Percentiles rank a stretch among this genome's conserved stretches.
Evolutionary conservation across 495 filamentous ascomycete species (phyloP).

Genomic region (Lophiostoma macrostomum): DNA sequence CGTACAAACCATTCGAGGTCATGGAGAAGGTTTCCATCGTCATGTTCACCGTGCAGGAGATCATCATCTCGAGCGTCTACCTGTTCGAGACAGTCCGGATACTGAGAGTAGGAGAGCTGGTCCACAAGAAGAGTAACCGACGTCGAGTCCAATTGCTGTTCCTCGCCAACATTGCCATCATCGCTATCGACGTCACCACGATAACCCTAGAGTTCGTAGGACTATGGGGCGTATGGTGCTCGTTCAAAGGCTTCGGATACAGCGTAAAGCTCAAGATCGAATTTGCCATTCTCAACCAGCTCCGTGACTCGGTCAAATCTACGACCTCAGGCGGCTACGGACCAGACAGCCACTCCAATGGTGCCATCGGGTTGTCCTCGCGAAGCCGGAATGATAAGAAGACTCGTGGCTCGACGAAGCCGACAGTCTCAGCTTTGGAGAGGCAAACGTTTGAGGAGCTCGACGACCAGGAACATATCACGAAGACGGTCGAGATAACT

Average conservation of each 20-base stretch:
- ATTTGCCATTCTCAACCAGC: constrained; percentile 27
- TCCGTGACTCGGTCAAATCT: constrained; percentile 13
- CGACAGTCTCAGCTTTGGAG: background rate
- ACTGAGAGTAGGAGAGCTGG: constrained; percentile 6
- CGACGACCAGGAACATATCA: background rate
- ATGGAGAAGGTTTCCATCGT: constrained; percentile 15
- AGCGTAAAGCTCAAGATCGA: constrained; percentile 29
- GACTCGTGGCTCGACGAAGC: background rate
- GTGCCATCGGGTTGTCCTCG: background rate
- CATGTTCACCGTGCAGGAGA: constrained; percentile 11
- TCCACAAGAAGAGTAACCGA: constrained; percentile 12
- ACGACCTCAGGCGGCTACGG: background rate
- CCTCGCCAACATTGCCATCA: constrained; percentile 28
- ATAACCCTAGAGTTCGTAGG: constrained; percentile 7
- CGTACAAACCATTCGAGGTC: constrained; percentile 9
- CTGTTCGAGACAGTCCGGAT: constrained; percentile 8
- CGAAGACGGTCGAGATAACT: background rate
- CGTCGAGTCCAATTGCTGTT: constrained; percentile 13
- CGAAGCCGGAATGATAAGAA: background rate
- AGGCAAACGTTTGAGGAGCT: background rate
- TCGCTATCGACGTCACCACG: constrained; percentile 18
- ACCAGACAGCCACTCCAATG: background rate
- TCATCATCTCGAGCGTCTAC: constrained; percentile 17
- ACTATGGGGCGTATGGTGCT: constrained; percentile 7
- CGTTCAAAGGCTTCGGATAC: constrained; percentile 26